Conservation (phyloP, 1,139 yeast species). For the Yamadazyma pseudoaaseri region DNA sequence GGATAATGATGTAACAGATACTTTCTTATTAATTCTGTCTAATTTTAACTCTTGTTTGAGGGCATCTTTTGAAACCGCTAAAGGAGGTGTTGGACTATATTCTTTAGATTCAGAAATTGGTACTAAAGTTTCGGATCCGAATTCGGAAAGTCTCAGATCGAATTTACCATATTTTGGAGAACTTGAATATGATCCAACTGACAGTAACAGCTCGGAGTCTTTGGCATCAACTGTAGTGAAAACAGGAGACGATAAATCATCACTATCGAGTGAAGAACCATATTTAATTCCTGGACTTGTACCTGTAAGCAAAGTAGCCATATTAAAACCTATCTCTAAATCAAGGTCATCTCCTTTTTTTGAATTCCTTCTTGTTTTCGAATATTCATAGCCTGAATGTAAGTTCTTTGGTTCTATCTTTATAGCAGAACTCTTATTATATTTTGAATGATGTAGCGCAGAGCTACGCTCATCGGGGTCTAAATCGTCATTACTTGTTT, state of each 20-base stretch:
- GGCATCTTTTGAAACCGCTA: neutral
- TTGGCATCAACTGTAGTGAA: slow-evolving; percentile 35
- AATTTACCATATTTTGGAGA: slow-evolving; percentile 10
- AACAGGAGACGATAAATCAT: slow-evolving; percentile 32
- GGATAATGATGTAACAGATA: slow-evolving; percentile 6
- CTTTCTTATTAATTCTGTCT: slow-evolving; percentile 7
- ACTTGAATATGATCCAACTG: slow-evolving; percentile 15
- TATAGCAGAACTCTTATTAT: slow-evolving; percentile 17
- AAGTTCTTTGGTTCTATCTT: slow-evolving; percentile 16
- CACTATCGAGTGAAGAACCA: slow-evolving; percentile 41
- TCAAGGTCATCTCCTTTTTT: slow-evolving; percentile 24
- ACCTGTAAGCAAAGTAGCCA: slow-evolving; percentile 39
- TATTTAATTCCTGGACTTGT: slow-evolving; percentile 11
- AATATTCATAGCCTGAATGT: slow-evolving; percentile 10
- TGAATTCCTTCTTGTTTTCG: slow-evolving; percentile 3
- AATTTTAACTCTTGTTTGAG: slow-evolving; percentile 4
- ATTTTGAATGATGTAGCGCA: slow-evolving; percentile 38
- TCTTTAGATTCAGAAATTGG: slow-evolving; percentile 45
- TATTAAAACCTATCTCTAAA: slow-evolving; percentile 44
- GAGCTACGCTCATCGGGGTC: slow-evolving; percentile 47
- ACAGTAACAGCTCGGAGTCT: slow-evolving; percentile 45
- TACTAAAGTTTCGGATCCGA: slow-evolving; percentile 25
- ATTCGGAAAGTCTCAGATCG: slow-evolving; percentile 5
- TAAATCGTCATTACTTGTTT: slow-evolving; percentile 28
- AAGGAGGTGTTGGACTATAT: slow-evolving; percentile 34